These are phyloP conservation scores for Amphicarpaea edgeworthii DNA, from an alignment of 306 rosid species.

Conservation along the genomic window DNA sequence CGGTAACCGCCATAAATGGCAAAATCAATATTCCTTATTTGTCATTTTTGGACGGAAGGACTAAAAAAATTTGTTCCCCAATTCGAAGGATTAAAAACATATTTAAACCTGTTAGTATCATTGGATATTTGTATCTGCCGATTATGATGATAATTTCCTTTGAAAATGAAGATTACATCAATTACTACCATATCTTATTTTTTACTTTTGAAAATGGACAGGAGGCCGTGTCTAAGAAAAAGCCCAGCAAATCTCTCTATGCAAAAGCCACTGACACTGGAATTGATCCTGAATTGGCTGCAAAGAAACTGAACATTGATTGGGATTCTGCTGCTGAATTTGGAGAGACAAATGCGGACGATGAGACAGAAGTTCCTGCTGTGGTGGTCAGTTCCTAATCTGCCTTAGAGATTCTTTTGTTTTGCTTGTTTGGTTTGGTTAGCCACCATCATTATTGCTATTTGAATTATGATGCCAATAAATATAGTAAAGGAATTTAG, in stretches of 20 bases:
- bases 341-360: conserved; percentile 59
- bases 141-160: conserved; percentile 8
- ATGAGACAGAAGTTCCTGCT: conserved; percentile 82
- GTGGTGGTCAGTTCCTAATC: conserved; percentile 73
- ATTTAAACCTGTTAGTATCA: too few relatives aligned
- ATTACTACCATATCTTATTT: conserved; percentile 1
- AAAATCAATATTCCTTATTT: too few relatives aligned
- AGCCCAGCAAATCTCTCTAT: conserved; percentile 83
- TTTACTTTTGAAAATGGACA: conserved; percentile 38
- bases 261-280: conserved; percentile 93
- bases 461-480: conserved; percentile 19
- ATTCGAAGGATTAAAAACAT: too few relatives aligned
- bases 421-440: conserved; percentile 24
- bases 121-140: conserved; percentile 15
- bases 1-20: too few relatives aligned
- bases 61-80: too few relatives aligned
- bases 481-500: conserved; percentile 21
- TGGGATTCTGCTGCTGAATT: conserved; percentile 98
- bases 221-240: conserved; percentile 72
- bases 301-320: conserved; percentile 78
- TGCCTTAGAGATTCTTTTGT: conserved; percentile 23
- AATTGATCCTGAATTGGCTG: conserved; percentile 79
- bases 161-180: conserved; percentile 18
- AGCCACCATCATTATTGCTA: conserved; percentile 20
- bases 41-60: too few relatives aligned